A percentile compares a stretch with the other conserved stretches of the same genome.
Conservation (phyloP, 2,329 filamentous ascomycete genomes). For the Pseudogymnoascus sp. region DNA sequence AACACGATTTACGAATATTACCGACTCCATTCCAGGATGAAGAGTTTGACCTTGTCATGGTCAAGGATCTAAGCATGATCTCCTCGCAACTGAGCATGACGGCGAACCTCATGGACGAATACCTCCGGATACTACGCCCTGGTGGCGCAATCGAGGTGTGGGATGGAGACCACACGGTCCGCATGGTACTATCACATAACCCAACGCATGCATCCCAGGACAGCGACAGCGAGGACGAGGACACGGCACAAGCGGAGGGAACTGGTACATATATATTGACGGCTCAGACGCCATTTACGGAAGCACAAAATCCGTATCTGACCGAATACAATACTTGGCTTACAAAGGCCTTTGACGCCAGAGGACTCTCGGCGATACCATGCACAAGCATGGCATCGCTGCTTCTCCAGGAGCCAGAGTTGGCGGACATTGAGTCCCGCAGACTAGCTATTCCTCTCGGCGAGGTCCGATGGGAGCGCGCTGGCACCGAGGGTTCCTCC, state of each 20-base stretch:
- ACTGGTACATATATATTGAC: slow-evolving; percentile 79
- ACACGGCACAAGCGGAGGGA: slow-evolving; percentile 55
- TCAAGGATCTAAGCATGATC: slow-evolving; percentile 71
- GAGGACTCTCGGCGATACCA: slow-evolving; percentile 65
- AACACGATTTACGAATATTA: slow-evolving; percentile 70
- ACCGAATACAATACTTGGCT: slow-evolving; percentile 81
- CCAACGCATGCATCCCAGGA: slow-evolving; percentile 32
- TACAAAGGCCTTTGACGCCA: slow-evolving; percentile 63
- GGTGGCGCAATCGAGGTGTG: slow-evolving; percentile 80
- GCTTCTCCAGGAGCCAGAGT: slow-evolving; percentile 73
- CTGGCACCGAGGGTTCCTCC: slow-evolving; percentile 50
- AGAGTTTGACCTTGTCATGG: slow-evolving; percentile 82
- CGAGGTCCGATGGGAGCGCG: slow-evolving; percentile 80
- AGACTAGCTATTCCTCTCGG: slow-evolving; percentile 81
- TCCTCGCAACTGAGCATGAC: slow-evolving; percentile 52
- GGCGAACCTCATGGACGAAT: slow-evolving; percentile 58
- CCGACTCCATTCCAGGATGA: slow-evolving; percentile 73
- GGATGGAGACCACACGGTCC: slow-evolving; percentile 80
- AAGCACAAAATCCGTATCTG: slow-evolving; percentile 73
- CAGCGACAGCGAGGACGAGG: slow-evolving; percentile 46
- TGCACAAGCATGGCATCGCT: slow-evolving; percentile 71
- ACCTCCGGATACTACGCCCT: slow-evolving; percentile 65
- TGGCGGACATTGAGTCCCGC: slow-evolving; percentile 63
- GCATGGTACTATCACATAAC: slow-evolving; percentile 72
- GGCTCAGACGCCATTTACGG: slow-evolving; percentile 72